Evolutionary conservation across 2,329 filamentous ascomycete genomes (phyloP), one percentile per base, ranked within the genome.

Genomic region (Tolypocladium nubicola): DNA sequence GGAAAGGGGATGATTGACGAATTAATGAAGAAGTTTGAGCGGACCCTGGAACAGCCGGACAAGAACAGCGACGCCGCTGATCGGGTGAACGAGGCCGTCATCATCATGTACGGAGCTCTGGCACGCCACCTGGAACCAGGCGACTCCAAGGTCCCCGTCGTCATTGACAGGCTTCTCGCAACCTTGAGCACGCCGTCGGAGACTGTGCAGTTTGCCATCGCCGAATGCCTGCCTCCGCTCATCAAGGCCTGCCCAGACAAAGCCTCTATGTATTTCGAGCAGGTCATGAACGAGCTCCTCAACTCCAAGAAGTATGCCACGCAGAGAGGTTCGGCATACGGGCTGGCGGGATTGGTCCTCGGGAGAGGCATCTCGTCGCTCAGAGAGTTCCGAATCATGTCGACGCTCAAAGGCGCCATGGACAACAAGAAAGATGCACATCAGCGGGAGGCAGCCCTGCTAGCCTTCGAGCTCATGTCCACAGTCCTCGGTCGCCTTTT

Each of bases 181-280:
- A 97, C 95, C 8, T 78, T 99, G 50, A 94, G 88, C 70, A 97
- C 93, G 14, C 94, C 94, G 35, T 97, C 94, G 0, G 94, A 99
- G 72, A 92, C 90, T 19, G 94, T 99, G 1, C 94, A 99, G 71
- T 97, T 94, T 69, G 94, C 94, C 52, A 92, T 97, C 58, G 91
- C 95, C 4, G 90, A 94, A 67, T 99, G 94, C 66, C 77, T 99
- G 26, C 93, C 94, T 16, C 92, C 94, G 1, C 79, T 99, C n/a
- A 85, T 99, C 38, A 86, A 84, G 58, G 87, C 90, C 3, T 93
- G 88, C 52, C 83, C 82, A 37, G 84, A 92, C 60, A 88, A 93
- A 66, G 85, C 88, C 3, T 82, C 85, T 39, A 84, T 86, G 53
- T 97, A 97, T 68, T 83, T 96, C 56, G 82, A 90, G 57, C 81